Evolutionary conservation across 345 rosid species (phyloP).

Genomic region (Diplotaxis tenuifolia): DNA sequence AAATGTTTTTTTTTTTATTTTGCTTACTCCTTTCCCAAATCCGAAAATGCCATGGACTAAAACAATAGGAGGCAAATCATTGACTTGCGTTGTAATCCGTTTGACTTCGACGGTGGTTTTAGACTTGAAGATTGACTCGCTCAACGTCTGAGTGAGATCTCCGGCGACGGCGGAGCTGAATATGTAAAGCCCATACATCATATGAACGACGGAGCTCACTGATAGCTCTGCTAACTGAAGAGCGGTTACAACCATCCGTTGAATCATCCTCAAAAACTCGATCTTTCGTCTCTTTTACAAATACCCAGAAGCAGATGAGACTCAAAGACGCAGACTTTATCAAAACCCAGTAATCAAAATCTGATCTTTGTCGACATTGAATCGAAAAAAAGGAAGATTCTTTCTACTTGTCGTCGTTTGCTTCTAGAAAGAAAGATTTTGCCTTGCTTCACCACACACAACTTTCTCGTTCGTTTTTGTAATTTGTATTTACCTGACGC

Average conservation of each 20-base stretch:
- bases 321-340: background rate
- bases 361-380: conserved; percentile 16
- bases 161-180: conserved; percentile 92
- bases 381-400: conserved; percentile 9
- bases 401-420: background rate
- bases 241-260: conserved; percentile 55
- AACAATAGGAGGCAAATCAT: conserved; percentile 79
- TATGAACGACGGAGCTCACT: conserved; percentile 73
- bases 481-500: background rate
- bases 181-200: conserved; percentile 74
- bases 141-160: conserved; percentile 62
- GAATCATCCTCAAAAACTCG: conserved; percentile 48
- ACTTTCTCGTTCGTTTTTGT: conserved; percentile 37
- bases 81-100: conserved; percentile 33
- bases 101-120: conserved; percentile 43
- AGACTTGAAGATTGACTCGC: conserved; percentile 51
- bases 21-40: conserved; percentile 89
- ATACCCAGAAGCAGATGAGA: background rate
- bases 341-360: background rate
- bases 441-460: conserved; percentile 43
- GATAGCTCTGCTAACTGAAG: conserved; percentile 77
- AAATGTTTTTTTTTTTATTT: background rate
- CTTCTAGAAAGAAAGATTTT: conserved; percentile 10
- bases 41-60: conserved; percentile 98
- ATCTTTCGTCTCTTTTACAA: background rate